These are phyloP conservation scores for Phytophthora tubulina DNA, from an alignment of 352 stramenopile genomes.

Conservation along the genomic window DNA sequence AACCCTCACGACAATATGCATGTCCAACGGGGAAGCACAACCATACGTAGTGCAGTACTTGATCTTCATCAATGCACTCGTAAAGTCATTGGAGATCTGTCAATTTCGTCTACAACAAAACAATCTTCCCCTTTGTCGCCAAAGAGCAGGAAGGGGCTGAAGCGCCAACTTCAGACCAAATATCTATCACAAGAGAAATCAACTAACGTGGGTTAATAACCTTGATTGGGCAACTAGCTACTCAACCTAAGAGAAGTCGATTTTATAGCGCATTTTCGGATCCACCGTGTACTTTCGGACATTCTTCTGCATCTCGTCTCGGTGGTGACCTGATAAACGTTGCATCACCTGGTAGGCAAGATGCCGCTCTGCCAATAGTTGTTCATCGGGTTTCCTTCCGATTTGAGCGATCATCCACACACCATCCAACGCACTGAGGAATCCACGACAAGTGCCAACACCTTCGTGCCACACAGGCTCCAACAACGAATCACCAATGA, in stretches of 20 bases:
- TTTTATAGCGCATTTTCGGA: slow-evolving; percentile 62
- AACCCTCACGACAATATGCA: no score
- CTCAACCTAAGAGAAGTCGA: neutral
- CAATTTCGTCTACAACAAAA: no score
- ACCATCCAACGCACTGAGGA: slow-evolving; percentile 72
- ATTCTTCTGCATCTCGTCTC: slow-evolving; percentile 75
- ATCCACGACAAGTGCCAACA: slow-evolving; percentile 77
- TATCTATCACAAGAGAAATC: no score
- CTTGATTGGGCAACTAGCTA: neutral
- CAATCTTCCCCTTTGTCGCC: no score
- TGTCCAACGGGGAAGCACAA: no score
- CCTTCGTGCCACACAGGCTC: slow-evolving; percentile 87
- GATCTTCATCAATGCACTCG: no score
- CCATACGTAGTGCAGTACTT: no score
- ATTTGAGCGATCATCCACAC: slow-evolving; percentile 78
- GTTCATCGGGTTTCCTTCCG: slow-evolving; percentile 61
- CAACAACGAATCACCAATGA: slow-evolving; percentile 77
- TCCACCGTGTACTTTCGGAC: slow-evolving; percentile 78
- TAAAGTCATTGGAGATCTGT: no score
- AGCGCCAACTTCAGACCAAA: no score
- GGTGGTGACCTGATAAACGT: slow-evolving; percentile 68
- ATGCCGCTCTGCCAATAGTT: slow-evolving; percentile 69
- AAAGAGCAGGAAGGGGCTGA: no score
- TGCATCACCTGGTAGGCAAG: slow-evolving; percentile 67
- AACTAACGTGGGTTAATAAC: no score